Evolutionary conservation across 371 early-diverging fungal genomes (phyloP), one percentile per base, ranked within the genome.

Genomic region (Modicella reniformis): DNA sequence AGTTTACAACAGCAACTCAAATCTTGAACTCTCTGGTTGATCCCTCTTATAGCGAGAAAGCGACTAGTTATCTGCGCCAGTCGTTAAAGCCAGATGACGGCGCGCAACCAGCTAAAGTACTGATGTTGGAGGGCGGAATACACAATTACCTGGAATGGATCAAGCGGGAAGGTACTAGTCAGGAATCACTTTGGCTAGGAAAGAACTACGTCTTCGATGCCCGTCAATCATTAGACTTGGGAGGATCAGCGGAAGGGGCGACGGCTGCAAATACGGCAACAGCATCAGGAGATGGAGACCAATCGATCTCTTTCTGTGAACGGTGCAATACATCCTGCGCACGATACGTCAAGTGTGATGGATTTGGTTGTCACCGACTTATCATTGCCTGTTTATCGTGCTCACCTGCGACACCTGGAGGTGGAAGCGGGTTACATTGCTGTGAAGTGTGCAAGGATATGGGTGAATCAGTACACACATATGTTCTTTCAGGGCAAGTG

Each of bases 161-260:
- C 80, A 76, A 76, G 65, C 76, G 83, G 51, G 79, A 79, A n/a
- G 51, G 55, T 33, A 60, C 56, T 21, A 37, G 58, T 9, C 56
- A 67, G 17, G 72, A 70, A 63, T 77, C 70, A 26, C 67, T 89
- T 2, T 91, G 90, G 86, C 76, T 83, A 30, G 92, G 92, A 19
- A 84, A 83, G 37, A 92, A 91, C 64, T 92, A 92, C 68, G 88
- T 92, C 2, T 92, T 92, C 79, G 92, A 92, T 64, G 91, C 91
- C 25, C 80, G 92, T 25, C 91, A 91, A 40, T 71, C 77, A 3
- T 48, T 76, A 17, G 77, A 72, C 4, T 54, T 76, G 8, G 65
- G 61, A 21, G 80, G 58, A 19, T 12, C 51, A 40, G 4, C 58
- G 7, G 13, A n/a, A n/a, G n/a, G n/a, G n/a, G 44, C 37, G 5